These are phyloP conservation scores for Hygrophoropsis aurantiaca DNA, from an alignment of 768 basidiomycete genomes.

Conservation along the genomic window DNA sequence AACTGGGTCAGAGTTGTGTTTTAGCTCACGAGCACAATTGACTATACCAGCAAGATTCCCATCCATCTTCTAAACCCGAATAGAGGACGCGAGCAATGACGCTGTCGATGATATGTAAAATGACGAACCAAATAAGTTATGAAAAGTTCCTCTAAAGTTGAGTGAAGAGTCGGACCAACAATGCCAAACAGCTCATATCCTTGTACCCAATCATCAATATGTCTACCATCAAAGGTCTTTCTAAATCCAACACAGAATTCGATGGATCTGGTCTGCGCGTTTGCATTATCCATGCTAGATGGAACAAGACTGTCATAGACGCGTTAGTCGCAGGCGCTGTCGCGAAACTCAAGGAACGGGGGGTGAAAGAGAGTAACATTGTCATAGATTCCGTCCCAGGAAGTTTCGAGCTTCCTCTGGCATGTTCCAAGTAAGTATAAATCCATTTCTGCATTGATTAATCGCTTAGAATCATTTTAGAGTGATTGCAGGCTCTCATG, in stretches of 20 bases:
- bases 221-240: constrained; percentile 74
- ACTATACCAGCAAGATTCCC: constrained; percentile 52
- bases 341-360: constrained; percentile 75
- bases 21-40: background rate
- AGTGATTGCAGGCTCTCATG: constrained; percentile 84
- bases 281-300: constrained; percentile 93
- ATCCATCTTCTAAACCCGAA: constrained; percentile 36
- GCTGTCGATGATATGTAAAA: background rate
- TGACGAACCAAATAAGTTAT: background rate
- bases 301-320: constrained; percentile 89
- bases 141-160: background rate
- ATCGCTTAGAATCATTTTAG: constrained; percentile 40
- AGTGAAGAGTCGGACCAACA: background rate
- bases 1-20: background rate
- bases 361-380: constrained; percentile 90
- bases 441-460: constrained; percentile 1
- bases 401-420: constrained; percentile 89
- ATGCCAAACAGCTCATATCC: constrained; percentile 2
- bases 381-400: constrained; percentile 91
- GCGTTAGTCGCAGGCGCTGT: constrained; percentile 80
- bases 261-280: constrained; percentile 83
- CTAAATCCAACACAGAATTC: constrained; percentile 55
- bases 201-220: constrained; percentile 10
- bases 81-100: no score
- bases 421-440: constrained; percentile 74